Base-by-base conservation (phyloP, 257 asterid species). In the Solanum appendiculatum region DNA sequence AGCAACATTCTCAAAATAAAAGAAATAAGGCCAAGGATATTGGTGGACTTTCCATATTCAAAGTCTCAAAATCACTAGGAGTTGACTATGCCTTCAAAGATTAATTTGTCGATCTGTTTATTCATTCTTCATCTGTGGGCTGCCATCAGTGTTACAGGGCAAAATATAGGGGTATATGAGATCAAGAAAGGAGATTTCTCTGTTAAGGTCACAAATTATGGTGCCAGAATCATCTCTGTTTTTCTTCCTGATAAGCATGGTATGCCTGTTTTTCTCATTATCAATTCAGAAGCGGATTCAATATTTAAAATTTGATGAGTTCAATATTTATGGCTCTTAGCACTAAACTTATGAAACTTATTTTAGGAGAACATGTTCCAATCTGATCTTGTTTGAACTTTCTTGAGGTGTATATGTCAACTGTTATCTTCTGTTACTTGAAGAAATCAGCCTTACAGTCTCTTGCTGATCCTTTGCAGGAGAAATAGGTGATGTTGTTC, bases 401-500 rank as follows among this genome's bases (percentile, higher is more conserved):
- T 77, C 84, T 77, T 77, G 63, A 15, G 2, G 58, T 37, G 10
- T 74, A 1, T 18, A 36, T 21, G 36, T 54, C 20, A 1, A 16
- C 40, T 69, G 78, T 14, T 40, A 13, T 46, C 48, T 7, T 27
- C 0, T 4, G 34, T 51, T 42, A 27, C 44, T 27, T 29, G 63
- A 31, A 31, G 15, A 58, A 39, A 27, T 27, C 37, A 27, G 33
- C 36, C 66, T n/a, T 70, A 3, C 10, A 20, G 48, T 54, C 20
- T 86, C 33, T 6, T n/a, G 21, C 46, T 68, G 9, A 8, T 66
- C 36, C 33, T 63, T 84, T 46, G 1, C 93, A 96, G 98, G 98
- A 31, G 94, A 88, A 64, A 86, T 92, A 36, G 92, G 46, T 27
- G 98, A 96, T 87, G 63, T 95, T 85, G 96, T 94, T 91, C 98